phyloP scores from a whole-genome alignment of 495 filamentous ascomycete species.

The Hypoxylon fragiforme region DNA sequence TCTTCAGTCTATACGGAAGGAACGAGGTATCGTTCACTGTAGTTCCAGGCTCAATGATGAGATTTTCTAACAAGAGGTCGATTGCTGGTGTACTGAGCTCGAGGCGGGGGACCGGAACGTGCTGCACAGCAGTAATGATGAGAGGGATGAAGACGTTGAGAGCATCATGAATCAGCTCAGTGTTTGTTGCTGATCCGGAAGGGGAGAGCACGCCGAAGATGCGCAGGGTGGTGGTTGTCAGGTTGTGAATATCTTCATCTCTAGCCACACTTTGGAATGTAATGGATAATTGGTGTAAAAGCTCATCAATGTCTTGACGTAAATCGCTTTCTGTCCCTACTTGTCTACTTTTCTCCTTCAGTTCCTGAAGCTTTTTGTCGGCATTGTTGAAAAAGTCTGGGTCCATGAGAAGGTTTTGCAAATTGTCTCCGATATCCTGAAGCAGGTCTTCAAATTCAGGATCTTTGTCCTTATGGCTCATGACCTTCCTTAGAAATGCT shows the following conservation, averaged over 20 bases:
- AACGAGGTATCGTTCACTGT: slow-evolving; percentile 88
- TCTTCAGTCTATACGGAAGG: slow-evolving; percentile 78
- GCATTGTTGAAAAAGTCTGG: slow-evolving; percentile 79
- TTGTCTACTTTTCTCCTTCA: slow-evolving; percentile 67
- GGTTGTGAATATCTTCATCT: slow-evolving; percentile 69
- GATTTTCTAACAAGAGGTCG: slow-evolving; percentile 84
- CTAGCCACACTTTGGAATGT: slow-evolving; percentile 68
- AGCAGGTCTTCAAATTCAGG: slow-evolving; percentile 82
- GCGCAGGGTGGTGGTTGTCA: slow-evolving; percentile 64
- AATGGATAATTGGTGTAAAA: slow-evolving; percentile 68
- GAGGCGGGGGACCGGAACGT: slow-evolving; percentile 83
- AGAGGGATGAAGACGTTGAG: slow-evolving; percentile 80
- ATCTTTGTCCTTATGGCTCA: slow-evolving; percentile 74
- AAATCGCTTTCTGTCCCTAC: slow-evolving; percentile 66
- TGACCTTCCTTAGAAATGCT: slow-evolving; percentile 63
- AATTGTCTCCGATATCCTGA: slow-evolving; percentile 66
- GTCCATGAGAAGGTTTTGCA: slow-evolving; percentile 84
- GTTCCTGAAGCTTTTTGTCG: slow-evolving; percentile 67
- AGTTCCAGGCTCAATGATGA: slow-evolving; percentile 84
- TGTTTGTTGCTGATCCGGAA: slow-evolving; percentile 56
- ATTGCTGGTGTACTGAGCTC: slow-evolving; percentile 81
- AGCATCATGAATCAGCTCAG: slow-evolving; percentile 71
- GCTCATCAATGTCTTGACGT: slow-evolving; percentile 70
- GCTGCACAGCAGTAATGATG: slow-evolving; percentile 74
- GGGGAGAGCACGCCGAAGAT: slow-evolving; percentile 70